These are phyloP conservation scores for Fusarium proliferatum DNA, from an alignment of 2,329 filamentous ascomycete genomes.

Conservation along the genomic window DNA sequence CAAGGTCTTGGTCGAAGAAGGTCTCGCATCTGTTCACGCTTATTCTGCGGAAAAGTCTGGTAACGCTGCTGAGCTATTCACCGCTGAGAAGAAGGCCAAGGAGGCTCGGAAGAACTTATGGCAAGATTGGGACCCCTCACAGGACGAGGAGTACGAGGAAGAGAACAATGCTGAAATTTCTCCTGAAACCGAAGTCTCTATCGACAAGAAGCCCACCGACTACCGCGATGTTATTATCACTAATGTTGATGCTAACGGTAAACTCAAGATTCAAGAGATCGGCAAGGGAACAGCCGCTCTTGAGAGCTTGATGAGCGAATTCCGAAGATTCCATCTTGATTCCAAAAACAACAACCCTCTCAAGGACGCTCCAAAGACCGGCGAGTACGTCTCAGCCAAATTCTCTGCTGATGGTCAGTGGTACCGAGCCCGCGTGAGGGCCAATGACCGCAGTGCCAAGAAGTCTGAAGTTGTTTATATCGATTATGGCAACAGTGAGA, in stretches of 20 bases:
- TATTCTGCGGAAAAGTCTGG: conserved; percentile 97
- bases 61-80: conserved; percentile 86
- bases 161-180: conserved; percentile 62
- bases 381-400: conserved; percentile 89
- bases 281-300: conserved; percentile 87
- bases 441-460: conserved; percentile 92
- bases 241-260: conserved; percentile 84
- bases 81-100: conserved; percentile 90
- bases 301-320: conserved; percentile 88
- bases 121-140: conserved; percentile 92
- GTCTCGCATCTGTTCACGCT: conserved; percentile 88
- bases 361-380: conserved; percentile 82
- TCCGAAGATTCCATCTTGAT: conserved; percentile 90
- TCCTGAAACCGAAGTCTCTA: conserved; percentile 62
- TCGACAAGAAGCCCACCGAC: conserved; percentile 77
- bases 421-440: conserved; percentile 91
- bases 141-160: conserved; percentile 74
- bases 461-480: conserved; percentile 92
- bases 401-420: conserved; percentile 91
- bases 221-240: conserved; percentile 96
- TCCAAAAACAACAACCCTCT: conserved; percentile 81
- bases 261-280: conserved; percentile 90
- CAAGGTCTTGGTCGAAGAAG: conserved; percentile 92
- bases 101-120: conserved; percentile 88
- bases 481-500: conserved; percentile 96